These are phyloP conservation scores for Penstemon barbatus DNA, from an alignment of 257 asterid species.

Conservation along the genomic window DNA sequence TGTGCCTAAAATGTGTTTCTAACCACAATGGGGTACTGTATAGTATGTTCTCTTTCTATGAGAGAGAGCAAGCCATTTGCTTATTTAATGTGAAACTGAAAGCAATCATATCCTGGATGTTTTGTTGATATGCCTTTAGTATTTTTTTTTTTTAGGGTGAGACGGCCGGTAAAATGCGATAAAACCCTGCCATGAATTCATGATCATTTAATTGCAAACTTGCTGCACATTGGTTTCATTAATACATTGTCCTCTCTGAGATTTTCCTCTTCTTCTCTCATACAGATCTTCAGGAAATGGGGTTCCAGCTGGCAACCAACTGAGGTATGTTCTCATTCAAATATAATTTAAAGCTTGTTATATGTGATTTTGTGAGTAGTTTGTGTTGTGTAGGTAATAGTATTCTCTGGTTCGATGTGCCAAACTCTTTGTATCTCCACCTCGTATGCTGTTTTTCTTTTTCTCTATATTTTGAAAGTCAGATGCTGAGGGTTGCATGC, in stretches of 20 bases:
- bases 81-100: neutral
- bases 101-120: conserved; percentile 4
- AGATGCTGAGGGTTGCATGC: neutral
- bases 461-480: too few species aligned
- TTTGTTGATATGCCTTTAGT: neutral
- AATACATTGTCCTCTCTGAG: conserved; percentile 24
- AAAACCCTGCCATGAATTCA: neutral
- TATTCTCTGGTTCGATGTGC: neutral
- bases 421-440: conserved; percentile 5
- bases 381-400: neutral
- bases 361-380: neutral
- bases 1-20: neutral
- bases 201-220: neutral
- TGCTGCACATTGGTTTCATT: neutral
- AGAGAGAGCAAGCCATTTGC: conserved; percentile 4
- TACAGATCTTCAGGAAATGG: conserved; percentile 50
- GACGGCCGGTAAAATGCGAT: conserved; percentile 1
- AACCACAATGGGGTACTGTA: neutral
- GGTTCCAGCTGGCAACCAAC: conserved; percentile 56
- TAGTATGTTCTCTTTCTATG: neutral
- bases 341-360: neutral
- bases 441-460: neutral
- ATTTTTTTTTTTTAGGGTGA: neutral
- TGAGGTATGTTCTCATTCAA: conserved; percentile 40
- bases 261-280: conserved; percentile 9